Evolutionary conservation across 768 basidiomycete species (phyloP), one percentile per base, ranked within the genome.

Genomic region (Guyanaporus albipodus): DNA sequence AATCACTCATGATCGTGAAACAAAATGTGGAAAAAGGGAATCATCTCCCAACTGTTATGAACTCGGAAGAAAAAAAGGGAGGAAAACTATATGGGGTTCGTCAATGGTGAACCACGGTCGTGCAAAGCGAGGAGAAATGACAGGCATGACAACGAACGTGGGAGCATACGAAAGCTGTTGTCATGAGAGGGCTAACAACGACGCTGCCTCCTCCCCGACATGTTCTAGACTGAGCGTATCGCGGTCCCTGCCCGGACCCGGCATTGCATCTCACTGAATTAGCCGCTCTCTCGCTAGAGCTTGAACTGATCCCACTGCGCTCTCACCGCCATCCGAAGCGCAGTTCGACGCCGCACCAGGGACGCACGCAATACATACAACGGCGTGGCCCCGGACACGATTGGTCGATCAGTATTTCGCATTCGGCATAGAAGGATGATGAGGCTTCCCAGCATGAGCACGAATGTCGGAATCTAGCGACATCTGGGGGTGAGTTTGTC

Each of bases 371-470:
- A 38, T 11, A 50, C 29, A 33, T 60, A 32, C 18, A 43, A 23
- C 3, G 54, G 17, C 18, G 19, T 27, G 2, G 42, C 54, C 10
- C 23, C 49, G 1, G 46, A 42, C 12, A 43, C 48, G 24, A 56
- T 37, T 27, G 40, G 52, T 28, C 17, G 10, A 36, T 61, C 33
- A 55, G 4, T 4, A 2, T 3, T 10, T 15, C 15, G 4, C 1
- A n/a, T 18, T 11, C 15, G n/a, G 28, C 12, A 9, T 15, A 29
- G 2, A 19, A 31, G 26, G 18, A 19, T 2, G 19, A 41, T 57
- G 23, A 81, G 66, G 38, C 70, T 73, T 18, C 70, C 68, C 9
- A 76, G 31, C 14, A 73, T 76, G 9, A 82, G 69, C 28, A 79
- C 52, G 52, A 80, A 74, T 0, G 80, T 82, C 42, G 42, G 26